phyloP scores from a whole-genome alignment of 768 basidiomycete genomes.

The Phylloporus scabripes region DNA sequence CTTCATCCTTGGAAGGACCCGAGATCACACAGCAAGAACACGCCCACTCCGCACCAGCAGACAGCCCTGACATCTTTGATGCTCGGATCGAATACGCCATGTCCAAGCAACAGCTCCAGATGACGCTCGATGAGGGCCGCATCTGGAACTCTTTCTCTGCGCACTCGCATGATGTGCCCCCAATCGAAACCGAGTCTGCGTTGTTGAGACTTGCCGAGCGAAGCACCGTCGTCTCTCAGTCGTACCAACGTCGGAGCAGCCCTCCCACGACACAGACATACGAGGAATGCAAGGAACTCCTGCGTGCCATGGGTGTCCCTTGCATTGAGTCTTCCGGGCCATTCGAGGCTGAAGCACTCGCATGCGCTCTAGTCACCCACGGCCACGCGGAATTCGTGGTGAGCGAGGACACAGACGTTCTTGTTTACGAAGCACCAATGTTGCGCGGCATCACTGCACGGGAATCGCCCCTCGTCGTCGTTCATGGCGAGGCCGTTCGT shows the following conservation, averaged over 20 bases:
- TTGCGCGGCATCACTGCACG: conserved; percentile 69
- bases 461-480: conserved; percentile 51
- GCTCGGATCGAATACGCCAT: conserved; percentile 41
- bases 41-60: conserved; percentile 2
- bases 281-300: conserved; percentile 59
- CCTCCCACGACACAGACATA: conserved; percentile 64
- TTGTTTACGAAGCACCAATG: conserved; percentile 78
- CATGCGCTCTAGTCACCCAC: conserved; percentile 65
- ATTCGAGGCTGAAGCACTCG: conserved; percentile 83
- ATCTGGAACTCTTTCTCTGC: conserved; percentile 48
- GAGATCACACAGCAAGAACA: conserved; percentile 6
- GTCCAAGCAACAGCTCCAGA: conserved; percentile 58
- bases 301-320: conserved; percentile 78
- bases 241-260: conserved; percentile 58
- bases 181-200: conserved; percentile 19
- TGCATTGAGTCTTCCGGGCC: conserved; percentile 63
- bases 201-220: conserved; percentile 39
- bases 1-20: conserved; percentile 24
- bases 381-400: conserved; percentile 84
- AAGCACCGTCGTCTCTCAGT: conserved; percentile 55
- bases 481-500: conserved; percentile 63
- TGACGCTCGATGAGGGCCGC: conserved; percentile 54
- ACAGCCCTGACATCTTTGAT: conserved; percentile 28
- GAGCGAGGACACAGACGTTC: conserved; percentile 87
- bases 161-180: conserved; percentile 5